Base-by-base conservation (phyloP, 371 early-diverging fungal genomes). In the Lichtheimia corymbifera region DNA sequence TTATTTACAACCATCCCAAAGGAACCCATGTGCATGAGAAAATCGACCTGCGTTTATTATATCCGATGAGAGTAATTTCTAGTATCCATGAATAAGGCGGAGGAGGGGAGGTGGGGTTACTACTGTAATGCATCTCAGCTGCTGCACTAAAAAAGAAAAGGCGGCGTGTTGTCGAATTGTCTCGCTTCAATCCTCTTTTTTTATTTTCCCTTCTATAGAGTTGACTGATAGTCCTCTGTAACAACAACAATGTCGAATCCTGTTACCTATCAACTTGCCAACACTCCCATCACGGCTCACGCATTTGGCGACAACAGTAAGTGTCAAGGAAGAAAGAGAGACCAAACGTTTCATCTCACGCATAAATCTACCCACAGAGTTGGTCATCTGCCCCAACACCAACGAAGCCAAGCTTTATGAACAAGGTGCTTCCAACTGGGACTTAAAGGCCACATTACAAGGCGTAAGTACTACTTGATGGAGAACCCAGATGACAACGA, bases 381-480 rank as follows among this genome's bases (percentile, higher is more conserved):
- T 97, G 50, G 96, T 95, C 18, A 73, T 98, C 18, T 90, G 94
- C 73, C 95, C 93, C 49, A 94, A 95, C 76, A 88, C 85, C 50
- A 91, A 93, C 66, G 92, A 92, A 58, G 96, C 96, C 55, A 86
- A 88, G 71, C 93, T 98, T 65, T 95, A 93, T 78, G 74, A 82
- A 65, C 82, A 86, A 63, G 74, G 78, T 24, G 78, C 74, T 12
- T 65, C 79, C 40, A 73, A 78, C 56, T 96, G 89, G 87, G 82
- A 72, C 41, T 68, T 89, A 43, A 73, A 77, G 50, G 87, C 86
- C 47, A 88, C 91, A 25, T 80, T 98, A 53, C 78, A 77, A 56
- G 95, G 91, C 59, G 91, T 89, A 79, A 66, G 70, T 72, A 27
- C 12, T 44, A 6, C 24, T 22, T 49, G 11, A 5, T 2, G 11